A percentile compares a stretch with the other conserved stretches of the same genome.
Evolutionary conservation across 352 stramenopile genomes (phyloP).

Genomic region (Pythium sp.): DNA sequence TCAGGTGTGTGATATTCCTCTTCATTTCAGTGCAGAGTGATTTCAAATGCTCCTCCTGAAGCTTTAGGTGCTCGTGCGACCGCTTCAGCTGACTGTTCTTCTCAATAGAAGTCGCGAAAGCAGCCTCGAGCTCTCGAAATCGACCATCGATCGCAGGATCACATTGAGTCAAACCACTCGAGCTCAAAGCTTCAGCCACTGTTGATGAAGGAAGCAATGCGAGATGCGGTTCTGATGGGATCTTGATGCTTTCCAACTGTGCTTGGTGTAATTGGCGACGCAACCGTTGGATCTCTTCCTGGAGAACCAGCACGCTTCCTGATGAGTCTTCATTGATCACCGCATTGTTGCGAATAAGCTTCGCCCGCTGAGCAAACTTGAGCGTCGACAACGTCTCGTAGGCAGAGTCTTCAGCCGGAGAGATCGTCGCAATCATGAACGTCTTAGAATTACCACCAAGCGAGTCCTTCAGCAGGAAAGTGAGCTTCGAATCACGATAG

Average conservation of each 20-base stretch:
- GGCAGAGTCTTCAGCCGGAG: constrained; percentile 80
- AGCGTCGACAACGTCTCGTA: constrained; percentile 83
- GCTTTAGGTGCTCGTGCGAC: constrained; percentile 49
- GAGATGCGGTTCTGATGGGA: constrained; percentile 16
- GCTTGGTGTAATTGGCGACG: constrained; percentile 57
- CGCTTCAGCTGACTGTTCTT: constrained; percentile 55
- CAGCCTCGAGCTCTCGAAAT: constrained; percentile 62
- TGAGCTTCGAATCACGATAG: constrained; percentile 86
- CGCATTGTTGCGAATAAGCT: constrained; percentile 84
- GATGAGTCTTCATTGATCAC: constrained; percentile 81
- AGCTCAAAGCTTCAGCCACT: neutral
- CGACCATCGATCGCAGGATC: constrained; percentile 40
- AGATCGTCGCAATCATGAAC: constrained; percentile 84
- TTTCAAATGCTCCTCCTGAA: constrained; percentile 54
- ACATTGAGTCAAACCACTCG: constrained; percentile 15
- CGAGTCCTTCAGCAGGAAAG: constrained; percentile 82
- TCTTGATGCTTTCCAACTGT: constrained; percentile 28
- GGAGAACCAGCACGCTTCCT: constrained; percentile 55
- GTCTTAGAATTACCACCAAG: constrained; percentile 86
- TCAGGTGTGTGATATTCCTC: constrained; percentile 49
- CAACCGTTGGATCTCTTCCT: constrained; percentile 72
- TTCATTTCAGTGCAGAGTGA: constrained; percentile 59
- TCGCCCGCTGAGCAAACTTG: constrained; percentile 82
- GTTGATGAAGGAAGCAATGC: neutral
- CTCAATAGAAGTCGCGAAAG: constrained; percentile 55